Base-by-base conservation (phyloP, 345 rosid genomes). In the Hibiscus tridactylites region DNA sequence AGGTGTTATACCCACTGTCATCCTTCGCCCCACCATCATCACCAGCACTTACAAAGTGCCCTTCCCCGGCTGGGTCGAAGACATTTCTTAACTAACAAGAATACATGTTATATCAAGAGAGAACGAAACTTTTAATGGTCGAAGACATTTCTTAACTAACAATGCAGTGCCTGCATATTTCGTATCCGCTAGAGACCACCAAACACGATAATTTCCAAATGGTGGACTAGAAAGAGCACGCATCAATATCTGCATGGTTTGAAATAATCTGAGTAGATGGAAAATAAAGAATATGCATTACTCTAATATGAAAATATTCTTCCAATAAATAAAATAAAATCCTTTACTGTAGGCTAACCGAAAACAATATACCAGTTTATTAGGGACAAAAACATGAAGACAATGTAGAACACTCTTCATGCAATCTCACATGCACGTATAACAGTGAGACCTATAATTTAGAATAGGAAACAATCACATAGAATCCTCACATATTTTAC, bases 141-240 rank as follows among this genome's bases (percentile, higher is more conserved):
- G 85, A 75, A 75, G 85, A 81, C 92, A 90, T 76, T 90, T 95
- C 83, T 92, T 95, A 42, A 90, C 85, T 29, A 95, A 76, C 78
- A 95, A 82, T 28, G 96, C 99, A 65, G 97, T 95, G 81, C 99
- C 97, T 15, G 99, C 99, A 82, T 95, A 92, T 82, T 95, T 95
- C 0, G 93, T 87, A 59, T 95, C 97, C 24, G 92, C 88, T n/a
- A 92, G 96, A 73, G 98, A 92, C 99, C 98, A 95, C 98, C 99
- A 95, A 81, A 85, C 78, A 33, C 70, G 84, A 81, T 89, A 95
- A 60, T 84, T 76, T 78, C 85, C 82, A 77, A 95, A 95, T 56
- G 91, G 96, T 11, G 83, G 89, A 83, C 78, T 83, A 24, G 92
- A 87, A 80, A 95, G 97, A 39, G 96, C 97, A 64, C 89, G 87